Evolutionary conservation across 2,329 filamentous ascomycete species (phyloP), one percentile per base, ranked within the genome.

Genomic region (Pseudogymnoascus sp.): DNA sequence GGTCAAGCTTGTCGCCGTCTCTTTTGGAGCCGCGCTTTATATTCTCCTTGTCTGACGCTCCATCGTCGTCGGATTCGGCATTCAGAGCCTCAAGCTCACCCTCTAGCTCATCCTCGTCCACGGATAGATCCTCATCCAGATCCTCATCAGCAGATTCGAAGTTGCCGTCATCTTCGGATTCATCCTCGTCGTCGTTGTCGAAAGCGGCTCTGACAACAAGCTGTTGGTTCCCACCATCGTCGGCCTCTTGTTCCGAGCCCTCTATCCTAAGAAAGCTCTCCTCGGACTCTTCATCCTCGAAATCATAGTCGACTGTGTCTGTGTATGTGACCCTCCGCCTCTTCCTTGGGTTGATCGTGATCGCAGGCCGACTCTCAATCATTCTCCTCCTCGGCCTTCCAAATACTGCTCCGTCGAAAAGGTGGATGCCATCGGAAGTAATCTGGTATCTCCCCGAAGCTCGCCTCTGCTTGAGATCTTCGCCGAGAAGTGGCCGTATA

Each of bases 331-430:
- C 68, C 67, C 85, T 80, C 36, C 80, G 81, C 68, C 83, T 82
- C 72, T 94, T 95, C 65, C 87, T 81, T 1, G 91, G 87, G 0
- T 90, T 89, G 13, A 95, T 90, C 10, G 80, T 77, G 39, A 95
- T 77, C 0, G 81, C 72, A 0, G 91, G 91, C 55, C 91, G 82
- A 63, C 80, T 80, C 6, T 80, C 79, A 0, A 82, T 79, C 1
- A 76, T 70, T 68, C 83, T 83, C 7, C 93, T 76, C 70, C 85
- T 85, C 0, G 88, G 86, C 64, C 88, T 83, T 2, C 93, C 92
- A 72, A 93, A 96, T 0, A 91, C 84, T 17, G 96, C 79, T 3
- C 93, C 92, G 72, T 97, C 93, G 9, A 94, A 81, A 5, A 97
- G 80, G 71, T 92, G 92, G 67, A 81, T 87, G 3, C 93, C 92